Base-by-base conservation (phyloP, 495 filamentous ascomycete genomes). In the Hapsidospora chrysogenum region DNA sequence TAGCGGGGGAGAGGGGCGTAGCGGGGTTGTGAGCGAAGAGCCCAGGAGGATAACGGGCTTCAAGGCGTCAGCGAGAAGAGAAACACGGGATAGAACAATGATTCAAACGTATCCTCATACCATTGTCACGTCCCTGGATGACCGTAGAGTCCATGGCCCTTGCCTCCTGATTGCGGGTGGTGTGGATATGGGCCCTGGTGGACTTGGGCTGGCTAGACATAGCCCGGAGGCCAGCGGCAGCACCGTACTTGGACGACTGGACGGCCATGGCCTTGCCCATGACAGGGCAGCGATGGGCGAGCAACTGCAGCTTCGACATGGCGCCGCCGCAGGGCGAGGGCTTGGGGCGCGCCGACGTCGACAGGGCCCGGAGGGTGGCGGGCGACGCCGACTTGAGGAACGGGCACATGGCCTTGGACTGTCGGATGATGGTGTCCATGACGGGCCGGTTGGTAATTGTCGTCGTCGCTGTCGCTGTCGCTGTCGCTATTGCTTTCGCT, bases 221-320 rank as follows among this genome's bases (percentile, higher is more conserved):
- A 30, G 59, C 51, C 31, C 64, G 51, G 36, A 64, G 50, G 38
- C 55, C 57, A 31, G 58, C 52, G n/a, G 60, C 54, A 31, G 56
- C 59, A 40, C 57, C 48, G 26, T 60, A 48, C 50, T 66, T 66
- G 38, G 61, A 57, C 48, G 79, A 79, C 66, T 94, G 87, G 14
- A 93, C 75, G 30, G 83, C 82, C 46, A 97, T 68, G 29, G 89
- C 89, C 65, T 94, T 94, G 54, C 85, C 86, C 89, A 97, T 97
- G 53, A 97, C 74, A 38, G 89, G 89, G 74, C 89, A 97, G 47
- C 89, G 84, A 48, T 83, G 79, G 44, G 85, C 89, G 42, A 92
- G 70, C 35, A 89, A 73, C 66, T 95, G 92, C 43, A 97, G 72
- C 60, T 95, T 96, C 46, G 85, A 93, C 74, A 96, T 94, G 54